Percentiles rank a stretch among this genome's conserved stretches.
Evolutionary conservation across 352 stramenopile genomes (phyloP).

Genomic region (Phytophthora litchii): DNA sequence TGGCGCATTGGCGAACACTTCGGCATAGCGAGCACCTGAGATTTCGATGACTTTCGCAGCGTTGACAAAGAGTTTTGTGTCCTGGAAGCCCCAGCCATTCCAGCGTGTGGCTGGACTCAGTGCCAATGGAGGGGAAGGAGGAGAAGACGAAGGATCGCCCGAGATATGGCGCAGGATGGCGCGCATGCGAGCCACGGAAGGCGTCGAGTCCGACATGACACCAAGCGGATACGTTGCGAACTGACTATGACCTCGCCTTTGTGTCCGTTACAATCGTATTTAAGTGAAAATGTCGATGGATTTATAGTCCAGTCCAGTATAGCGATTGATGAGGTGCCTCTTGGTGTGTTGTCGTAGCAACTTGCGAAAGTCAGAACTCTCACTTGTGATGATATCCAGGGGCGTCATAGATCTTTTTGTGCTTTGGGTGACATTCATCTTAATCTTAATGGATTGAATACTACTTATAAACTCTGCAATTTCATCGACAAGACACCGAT

Average conservation of each 20-base stretch:
- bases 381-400: no score
- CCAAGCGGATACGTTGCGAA: slow-evolving; percentile 17
- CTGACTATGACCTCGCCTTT: slow-evolving; percentile 5
- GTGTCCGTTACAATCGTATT: no score
- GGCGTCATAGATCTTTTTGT: no score
- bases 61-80: slow-evolving; percentile 79
- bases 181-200: slow-evolving; percentile 59
- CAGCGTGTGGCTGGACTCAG: slow-evolving; percentile 54
- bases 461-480: no score
- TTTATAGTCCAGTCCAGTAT: no score
- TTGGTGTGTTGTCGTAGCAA: no score
- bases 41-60: slow-evolving; percentile 60
- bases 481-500: no score
- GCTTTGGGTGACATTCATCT: no score
- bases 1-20: slow-evolving; percentile 55
- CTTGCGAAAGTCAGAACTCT: no score
- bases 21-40: slow-evolving; percentile 56
- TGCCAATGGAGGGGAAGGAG: slow-evolving; percentile 21
- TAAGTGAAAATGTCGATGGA: no score
- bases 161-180: slow-evolving; percentile 44
- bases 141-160: not conserved
- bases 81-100: slow-evolving; percentile 77
- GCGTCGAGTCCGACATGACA: slow-evolving; percentile 32
- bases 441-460: no score
- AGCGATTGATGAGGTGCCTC: no score